Evolutionary conservation across 139 green algal species (phyloP).

Genomic region (Chlorella ohadii): DNA sequence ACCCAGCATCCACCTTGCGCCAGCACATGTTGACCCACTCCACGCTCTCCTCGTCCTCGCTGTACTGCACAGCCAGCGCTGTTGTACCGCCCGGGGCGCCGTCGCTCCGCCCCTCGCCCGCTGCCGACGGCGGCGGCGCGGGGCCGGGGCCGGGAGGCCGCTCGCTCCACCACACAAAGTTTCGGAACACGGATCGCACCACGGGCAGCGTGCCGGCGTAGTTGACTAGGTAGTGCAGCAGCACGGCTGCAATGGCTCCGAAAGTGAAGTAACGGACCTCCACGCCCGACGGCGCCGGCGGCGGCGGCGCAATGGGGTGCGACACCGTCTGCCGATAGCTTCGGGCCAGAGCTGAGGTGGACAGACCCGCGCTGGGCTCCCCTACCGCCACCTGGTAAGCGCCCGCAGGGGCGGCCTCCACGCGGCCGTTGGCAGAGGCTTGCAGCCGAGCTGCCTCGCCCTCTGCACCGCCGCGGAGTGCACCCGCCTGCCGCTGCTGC

Average conservation of each 20-base stretch:
- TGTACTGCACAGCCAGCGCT: conserved; percentile 49
- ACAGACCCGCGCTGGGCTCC: too few species aligned
- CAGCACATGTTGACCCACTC: conserved; percentile 99
- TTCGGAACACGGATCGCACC: conserved; percentile 43
- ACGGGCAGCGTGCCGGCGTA: conserved; percentile 53
- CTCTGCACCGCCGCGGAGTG: too few species aligned
- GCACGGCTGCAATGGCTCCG: conserved; percentile 47
- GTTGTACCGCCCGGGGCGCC: neutral
- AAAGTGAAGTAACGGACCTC: conserved; percentile 32
- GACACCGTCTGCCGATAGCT: neutral
- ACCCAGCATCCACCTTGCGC: conserved; percentile 73
- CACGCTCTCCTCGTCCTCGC: conserved; percentile 80
- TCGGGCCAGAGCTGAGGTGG: too few species aligned
- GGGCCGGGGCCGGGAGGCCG: neutral
- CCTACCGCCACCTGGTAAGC: too few species aligned
- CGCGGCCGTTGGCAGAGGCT: neutral
- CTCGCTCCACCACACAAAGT: conserved; percentile 61
- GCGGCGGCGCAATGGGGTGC: conserved; percentile 14
- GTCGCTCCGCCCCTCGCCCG: neutral
- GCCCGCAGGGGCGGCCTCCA: neutral
- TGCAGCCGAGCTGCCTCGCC: neutral
- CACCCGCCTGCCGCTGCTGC: neutral
- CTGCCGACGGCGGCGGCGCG: neutral
- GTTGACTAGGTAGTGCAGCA: conserved; percentile 41
- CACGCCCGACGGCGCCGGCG: neutral